phyloP scores from a whole-genome alignment of 345 rosid species.

The Gossypium australe region DNA sequence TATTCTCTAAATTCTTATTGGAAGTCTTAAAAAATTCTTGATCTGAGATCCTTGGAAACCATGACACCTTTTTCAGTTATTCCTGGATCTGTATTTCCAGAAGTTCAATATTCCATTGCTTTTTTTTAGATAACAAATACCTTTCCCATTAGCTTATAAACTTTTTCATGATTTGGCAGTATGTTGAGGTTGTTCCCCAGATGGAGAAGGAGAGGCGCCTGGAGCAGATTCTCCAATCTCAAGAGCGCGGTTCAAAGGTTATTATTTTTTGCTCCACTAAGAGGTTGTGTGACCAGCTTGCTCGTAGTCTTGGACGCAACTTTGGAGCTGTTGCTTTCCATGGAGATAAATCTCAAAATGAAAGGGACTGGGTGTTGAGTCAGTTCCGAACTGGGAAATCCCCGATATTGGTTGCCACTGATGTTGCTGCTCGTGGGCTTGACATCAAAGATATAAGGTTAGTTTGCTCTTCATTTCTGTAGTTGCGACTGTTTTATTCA shows the following conservation, averaged over 20 bases:
- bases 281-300: conserved; percentile 88
- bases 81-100: neutral
- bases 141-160: neutral
- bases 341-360: conserved; percentile 94
- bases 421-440: conserved; percentile 96
- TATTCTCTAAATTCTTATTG: neutral
- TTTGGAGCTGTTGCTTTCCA: conserved; percentile 90
- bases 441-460: conserved; percentile 94
- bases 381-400: conserved; percentile 81
- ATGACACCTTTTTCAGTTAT: neutral
- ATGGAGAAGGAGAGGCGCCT: conserved; percentile 93
- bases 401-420: conserved; percentile 91
- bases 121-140: neutral
- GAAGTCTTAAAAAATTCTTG: neutral
- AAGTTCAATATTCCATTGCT: neutral
- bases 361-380: conserved; percentile 93
- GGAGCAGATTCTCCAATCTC: conserved; percentile 84
- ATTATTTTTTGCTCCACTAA: conserved; percentile 91
- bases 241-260: conserved; percentile 87
- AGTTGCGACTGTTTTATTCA: neutral
- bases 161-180: conserved; percentile 35
- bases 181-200: conserved; percentile 83
- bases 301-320: conserved; percentile 68
- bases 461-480: neutral
- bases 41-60: neutral